Base-by-base conservation (phyloP, 1,284 basidiomycete genomes). In the Psilocybe mexicana region DNA sequence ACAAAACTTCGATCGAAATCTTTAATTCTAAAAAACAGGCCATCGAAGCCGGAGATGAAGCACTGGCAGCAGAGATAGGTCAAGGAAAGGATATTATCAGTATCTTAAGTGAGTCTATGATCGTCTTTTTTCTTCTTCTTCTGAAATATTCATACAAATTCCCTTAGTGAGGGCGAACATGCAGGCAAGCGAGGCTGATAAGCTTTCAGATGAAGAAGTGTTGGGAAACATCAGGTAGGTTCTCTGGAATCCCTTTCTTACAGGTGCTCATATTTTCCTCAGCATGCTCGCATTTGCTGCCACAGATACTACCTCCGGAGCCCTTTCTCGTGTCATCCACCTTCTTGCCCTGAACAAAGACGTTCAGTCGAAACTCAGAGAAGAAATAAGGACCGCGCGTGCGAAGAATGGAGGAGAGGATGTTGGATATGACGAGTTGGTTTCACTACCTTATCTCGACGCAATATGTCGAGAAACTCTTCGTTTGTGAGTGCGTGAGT, bases 31-130 rank as follows among this genome's bases (percentile, higher is more conserved):
- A 79, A 68, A 76, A 69, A 63, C 63, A 58, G 18, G 73, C 74
- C 0, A 58, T 81, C 7, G 63, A 60, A 25, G 63, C 67, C 49
- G 75, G 75, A 0, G 72, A 77, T 33, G 70, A 74, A 12, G 70
- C 66, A 8, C 60, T 76, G 0, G 42, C 61, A 6, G 55, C 64
- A 5, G 72, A 77, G 52, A 63, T 76, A 25, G 73, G 70, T 1
- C 65, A 64, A 42, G 76, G 75, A 24, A 80, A 78, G 52, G 79
- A 83, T 64, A 74, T 82, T 46, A 72, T 82, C 53, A 82, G 78
- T 57, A 73, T 78, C 54, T 63, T 82, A 6, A 69, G 79, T 79
- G 60, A 65, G 79, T 24, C 26, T 26, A 28, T 47, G n/a, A 24
- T 30, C 18, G 18, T 18, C 18, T 18, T 18, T 18, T 48, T 33